phyloP scores from a whole-genome alignment of 129 eudicot genomes.

The Daucus carota region DNA sequence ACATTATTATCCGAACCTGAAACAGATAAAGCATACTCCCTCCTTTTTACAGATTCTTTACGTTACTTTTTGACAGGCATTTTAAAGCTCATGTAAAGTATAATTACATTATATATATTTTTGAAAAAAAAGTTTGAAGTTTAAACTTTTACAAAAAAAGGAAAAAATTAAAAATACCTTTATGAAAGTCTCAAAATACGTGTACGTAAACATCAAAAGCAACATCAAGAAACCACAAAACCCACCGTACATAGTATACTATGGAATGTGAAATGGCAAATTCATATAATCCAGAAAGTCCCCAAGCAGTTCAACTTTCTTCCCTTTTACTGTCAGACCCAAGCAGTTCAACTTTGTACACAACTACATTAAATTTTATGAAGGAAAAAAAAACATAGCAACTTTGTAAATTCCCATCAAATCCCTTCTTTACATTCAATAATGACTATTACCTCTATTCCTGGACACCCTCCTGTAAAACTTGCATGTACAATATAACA shows the following conservation, averaged over 20 bases:
- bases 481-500: background rate
- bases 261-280: background rate
- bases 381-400: background rate
- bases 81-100: no score
- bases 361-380: background rate
- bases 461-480: slow-evolving; percentile 8
- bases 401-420: background rate
- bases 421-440: background rate
- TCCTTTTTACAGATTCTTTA: no score
- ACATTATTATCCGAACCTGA: no score
- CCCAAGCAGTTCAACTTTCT: background rate
- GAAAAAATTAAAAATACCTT: no score
- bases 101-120: no score
- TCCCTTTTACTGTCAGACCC: no score
- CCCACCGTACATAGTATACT: background rate
- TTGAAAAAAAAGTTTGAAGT: no score
- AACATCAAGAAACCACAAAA: background rate
- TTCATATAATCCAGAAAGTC: background rate
- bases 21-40: no score
- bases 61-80: no score
- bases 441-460: slow-evolving; percentile 2
- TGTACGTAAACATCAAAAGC: background rate
- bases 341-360: background rate
- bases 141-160: no score
- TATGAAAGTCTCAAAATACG: no score